Evolutionary conservation across 495 filamentous ascomycete species (phyloP).

Genomic region (Hyaloscypha bicolor): DNA sequence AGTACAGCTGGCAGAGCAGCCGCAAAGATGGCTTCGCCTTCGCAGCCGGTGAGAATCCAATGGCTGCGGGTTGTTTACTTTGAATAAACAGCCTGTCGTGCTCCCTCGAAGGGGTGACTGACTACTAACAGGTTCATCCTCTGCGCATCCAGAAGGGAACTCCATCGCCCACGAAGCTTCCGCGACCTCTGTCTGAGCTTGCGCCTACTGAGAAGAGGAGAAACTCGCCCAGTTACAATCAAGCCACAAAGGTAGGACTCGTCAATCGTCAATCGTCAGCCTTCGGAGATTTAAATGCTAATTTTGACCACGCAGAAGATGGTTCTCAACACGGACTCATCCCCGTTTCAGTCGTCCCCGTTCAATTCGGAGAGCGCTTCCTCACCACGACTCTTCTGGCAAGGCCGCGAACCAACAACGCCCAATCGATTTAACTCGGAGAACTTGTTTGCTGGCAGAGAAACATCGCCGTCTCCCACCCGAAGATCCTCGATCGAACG

Average conservation of each 20-base stretch:
- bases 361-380: constrained; percentile 58
- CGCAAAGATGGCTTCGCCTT: constrained; percentile 32
- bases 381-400: constrained; percentile 84
- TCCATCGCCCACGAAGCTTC: constrained; percentile 42
- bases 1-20: not conserved
- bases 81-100: not conserved
- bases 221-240: constrained; percentile 80
- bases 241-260: constrained; percentile 62
- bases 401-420: constrained; percentile 70
- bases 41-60: constrained; percentile 28
- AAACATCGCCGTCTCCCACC: constrained; percentile 62
- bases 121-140: constrained; percentile 50
- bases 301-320: constrained; percentile 41
- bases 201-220: constrained; percentile 57
- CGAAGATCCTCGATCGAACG: constrained; percentile 91
- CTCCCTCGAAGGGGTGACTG: not conserved
- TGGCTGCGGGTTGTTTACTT: not conserved
- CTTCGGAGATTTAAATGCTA: constrained; percentile 34
- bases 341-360: constrained; percentile 77
- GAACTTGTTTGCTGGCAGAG: constrained; percentile 66
- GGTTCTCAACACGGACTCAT: constrained; percentile 65
- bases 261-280: constrained; percentile 6
- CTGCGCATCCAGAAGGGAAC: constrained; percentile 60
- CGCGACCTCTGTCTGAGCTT: constrained; percentile 59
- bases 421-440: constrained; percentile 66